phyloP scores from a whole-genome alignment of 768 basidiomycete species.

The Termitomyces sp. region DNA sequence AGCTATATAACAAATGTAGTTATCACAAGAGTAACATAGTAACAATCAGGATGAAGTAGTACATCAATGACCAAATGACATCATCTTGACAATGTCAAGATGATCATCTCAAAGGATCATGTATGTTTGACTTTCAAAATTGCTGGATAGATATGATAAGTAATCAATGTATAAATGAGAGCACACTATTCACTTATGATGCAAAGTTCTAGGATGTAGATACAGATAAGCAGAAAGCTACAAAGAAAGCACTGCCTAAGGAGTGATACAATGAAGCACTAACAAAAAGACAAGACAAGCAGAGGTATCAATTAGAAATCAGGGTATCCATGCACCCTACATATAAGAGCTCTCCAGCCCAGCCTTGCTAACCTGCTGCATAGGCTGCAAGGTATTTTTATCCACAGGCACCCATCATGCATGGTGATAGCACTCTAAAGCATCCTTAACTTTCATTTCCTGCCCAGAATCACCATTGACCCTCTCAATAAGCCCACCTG shows the following conservation, averaged over 20 bases:
- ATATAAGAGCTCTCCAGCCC: constrained; percentile 68
- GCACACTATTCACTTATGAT: background rate
- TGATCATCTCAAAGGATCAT: background rate
- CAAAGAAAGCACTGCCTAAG: background rate
- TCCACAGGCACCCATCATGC: constrained; percentile 83
- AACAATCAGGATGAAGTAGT: background rate
- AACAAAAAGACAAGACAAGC: background rate
- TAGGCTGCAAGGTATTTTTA: constrained; percentile 82
- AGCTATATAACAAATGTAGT: too few relatives aligned
- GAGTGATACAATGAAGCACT: constrained; percentile 1
- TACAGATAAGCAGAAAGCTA: constrained; percentile 1
- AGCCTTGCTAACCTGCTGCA: constrained; percentile 88
- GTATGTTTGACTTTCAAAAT: background rate
- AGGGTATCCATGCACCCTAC: constrained; percentile 7
- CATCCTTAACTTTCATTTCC: constrained; percentile 88
- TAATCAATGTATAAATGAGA: background rate
- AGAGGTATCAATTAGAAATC: background rate
- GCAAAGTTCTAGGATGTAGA: constrained; percentile 3
- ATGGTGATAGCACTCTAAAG: constrained; percentile 80
- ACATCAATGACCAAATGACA: background rate
- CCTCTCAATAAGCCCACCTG: constrained; percentile 30
- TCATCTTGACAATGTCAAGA: background rate
- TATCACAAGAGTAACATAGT: too few relatives aligned
- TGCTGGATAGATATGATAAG: constrained; percentile 7
- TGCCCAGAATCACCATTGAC: constrained; percentile 65